Base-by-base conservation (phyloP, 148 eudicot species). In the Simmondsia chinensis region DNA sequence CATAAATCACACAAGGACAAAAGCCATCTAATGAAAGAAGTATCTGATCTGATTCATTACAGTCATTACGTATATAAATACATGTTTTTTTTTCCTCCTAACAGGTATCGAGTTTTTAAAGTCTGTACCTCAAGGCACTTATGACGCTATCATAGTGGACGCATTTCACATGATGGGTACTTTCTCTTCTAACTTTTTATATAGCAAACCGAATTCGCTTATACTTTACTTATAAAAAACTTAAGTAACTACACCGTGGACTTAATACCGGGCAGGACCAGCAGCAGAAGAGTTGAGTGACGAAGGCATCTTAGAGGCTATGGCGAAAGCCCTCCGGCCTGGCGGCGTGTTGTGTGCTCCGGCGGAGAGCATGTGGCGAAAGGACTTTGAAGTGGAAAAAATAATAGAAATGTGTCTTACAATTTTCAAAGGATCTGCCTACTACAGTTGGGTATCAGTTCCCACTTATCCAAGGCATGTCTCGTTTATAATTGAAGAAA, bases 381-480 rank as follows among this genome's bases (percentile, higher is more conserved):
- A 37, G 2, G n/a, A 43, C 7, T 19, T 48, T 17, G 31, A 4
- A 12, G 46, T 64, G 5, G 30, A 48, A 7, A 42, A 36, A 0
- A 20, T 54, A 35, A 18, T 32, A 22, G 3, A 23, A 2, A 39
- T 18, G 5, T 70, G 75, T 11, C 22, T 43, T 13, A 53, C 48
- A 23, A 8, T 49, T 17, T 64, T 64, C 62, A 64, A 63, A 49
- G 75, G 75, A 17, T 54, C 62, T 10, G 58, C 64, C 6, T 27
- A 63, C 32, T 70, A 70, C 45, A 70, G 70, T 33, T 70, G 75
- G 75, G 48, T 53, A 10, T 36, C 29, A 13, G 70, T 70, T 39
- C 70, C 70, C 14, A 37, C 62, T 1, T 64, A 64, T 33, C 46
- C 32, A 36, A 69, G 60, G 74, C 30, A 67, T 16, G 13, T 1